phyloP scores from a whole-genome alignment of 2,329 filamentous ascomycete genomes.

The Neobulgaria alba region DNA sequence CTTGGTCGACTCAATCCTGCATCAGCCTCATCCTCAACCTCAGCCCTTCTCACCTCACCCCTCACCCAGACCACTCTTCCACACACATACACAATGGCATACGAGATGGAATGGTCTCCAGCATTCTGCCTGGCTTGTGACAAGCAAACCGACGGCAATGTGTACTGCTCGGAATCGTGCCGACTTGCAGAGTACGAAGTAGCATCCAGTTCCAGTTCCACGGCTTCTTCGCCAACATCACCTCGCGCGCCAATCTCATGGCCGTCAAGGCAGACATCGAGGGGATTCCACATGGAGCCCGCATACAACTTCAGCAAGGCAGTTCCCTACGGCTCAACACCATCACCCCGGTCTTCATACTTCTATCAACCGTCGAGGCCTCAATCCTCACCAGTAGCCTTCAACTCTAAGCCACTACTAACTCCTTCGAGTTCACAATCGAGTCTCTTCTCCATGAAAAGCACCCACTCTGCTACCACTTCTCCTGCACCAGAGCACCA shows the following conservation, averaged over 20 bases:
- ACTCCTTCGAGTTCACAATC: constrained; percentile 73
- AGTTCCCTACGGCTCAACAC: constrained; percentile 46
- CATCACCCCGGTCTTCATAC: constrained; percentile 29
- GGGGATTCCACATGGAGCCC: constrained; percentile 60
- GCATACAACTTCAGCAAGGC: constrained; percentile 66
- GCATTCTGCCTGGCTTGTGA: constrained; percentile 94
- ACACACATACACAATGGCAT: constrained; percentile 21
- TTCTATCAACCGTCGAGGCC: constrained; percentile 42
- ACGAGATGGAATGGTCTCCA: constrained; percentile 58
- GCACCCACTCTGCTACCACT: constrained; percentile 44
- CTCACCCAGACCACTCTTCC: constrained; percentile 3
- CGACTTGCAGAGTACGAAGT: constrained; percentile 79
- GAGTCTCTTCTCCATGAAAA: constrained; percentile 73
- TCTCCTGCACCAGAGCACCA: constrained; percentile 46
- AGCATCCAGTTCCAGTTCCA: constrained; percentile 44
- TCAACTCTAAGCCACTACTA: constrained; percentile 38
- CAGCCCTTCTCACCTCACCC: not conserved
- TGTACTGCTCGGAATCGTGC: constrained; percentile 91
- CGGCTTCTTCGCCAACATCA: constrained; percentile 46
- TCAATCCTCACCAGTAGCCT: constrained; percentile 34
- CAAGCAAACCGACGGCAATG: constrained; percentile 70
- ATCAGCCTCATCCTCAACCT: constrained; percentile 1
- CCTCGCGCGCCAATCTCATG: constrained; percentile 41
- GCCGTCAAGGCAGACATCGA: constrained; percentile 38
- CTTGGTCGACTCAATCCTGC: constrained; percentile 1